Percentiles rank a stretch among this genome's conserved stretches.
These are phyloP conservation scores for Aspergillus viridinutans DNA, from an alignment of 2,329 filamentous ascomycete species.

Conservation along the genomic window DNA sequence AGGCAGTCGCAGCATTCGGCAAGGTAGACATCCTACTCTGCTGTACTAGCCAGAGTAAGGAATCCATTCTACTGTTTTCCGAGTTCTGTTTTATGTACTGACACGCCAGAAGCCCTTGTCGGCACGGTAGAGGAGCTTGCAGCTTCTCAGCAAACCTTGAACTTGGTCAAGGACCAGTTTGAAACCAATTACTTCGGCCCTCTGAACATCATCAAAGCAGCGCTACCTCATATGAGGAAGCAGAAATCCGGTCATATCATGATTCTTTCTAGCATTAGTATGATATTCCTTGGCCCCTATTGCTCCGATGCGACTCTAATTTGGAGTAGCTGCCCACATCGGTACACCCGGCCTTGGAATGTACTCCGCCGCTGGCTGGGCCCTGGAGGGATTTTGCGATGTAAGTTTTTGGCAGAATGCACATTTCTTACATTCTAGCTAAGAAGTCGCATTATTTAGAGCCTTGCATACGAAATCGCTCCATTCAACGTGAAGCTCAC, in stretches of 20 bases:
- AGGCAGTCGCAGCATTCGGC: slow-evolving; percentile 79
- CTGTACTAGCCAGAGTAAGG: slow-evolving; percentile 75
- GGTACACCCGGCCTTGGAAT: slow-evolving; percentile 87
- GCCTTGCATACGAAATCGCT: slow-evolving; percentile 89
- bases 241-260: slow-evolving; percentile 87
- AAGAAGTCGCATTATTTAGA: slow-evolving; percentile 34
- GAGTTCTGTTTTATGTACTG: slow-evolving; percentile 2
- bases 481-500: slow-evolving; percentile 97
- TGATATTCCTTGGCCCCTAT: slow-evolving; percentile 1
- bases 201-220: slow-evolving; percentile 90
- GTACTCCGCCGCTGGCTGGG: slow-evolving; percentile 91
- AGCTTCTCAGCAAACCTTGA: slow-evolving; percentile 66
- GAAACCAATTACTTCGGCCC: slow-evolving; percentile 93
- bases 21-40: slow-evolving; percentile 86
- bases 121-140: slow-evolving; percentile 88
- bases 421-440: neutral
- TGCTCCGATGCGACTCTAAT: slow-evolving; percentile 15
- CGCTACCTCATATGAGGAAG: slow-evolving; percentile 71
- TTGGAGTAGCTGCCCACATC: slow-evolving; percentile 66
- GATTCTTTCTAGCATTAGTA: slow-evolving; percentile 77
- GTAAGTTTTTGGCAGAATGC: slow-evolving; percentile 35
- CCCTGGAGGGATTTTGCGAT: slow-evolving; percentile 92
- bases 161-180: slow-evolving; percentile 84
- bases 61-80: neutral
- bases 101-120: slow-evolving; percentile 61